A percentile compares a stretch with the other conserved stretches of the same genome.
Evolutionary conservation across 108 stramenopile genomes (phyloP).

Genomic region (Discostella pseudostelligera): DNA sequence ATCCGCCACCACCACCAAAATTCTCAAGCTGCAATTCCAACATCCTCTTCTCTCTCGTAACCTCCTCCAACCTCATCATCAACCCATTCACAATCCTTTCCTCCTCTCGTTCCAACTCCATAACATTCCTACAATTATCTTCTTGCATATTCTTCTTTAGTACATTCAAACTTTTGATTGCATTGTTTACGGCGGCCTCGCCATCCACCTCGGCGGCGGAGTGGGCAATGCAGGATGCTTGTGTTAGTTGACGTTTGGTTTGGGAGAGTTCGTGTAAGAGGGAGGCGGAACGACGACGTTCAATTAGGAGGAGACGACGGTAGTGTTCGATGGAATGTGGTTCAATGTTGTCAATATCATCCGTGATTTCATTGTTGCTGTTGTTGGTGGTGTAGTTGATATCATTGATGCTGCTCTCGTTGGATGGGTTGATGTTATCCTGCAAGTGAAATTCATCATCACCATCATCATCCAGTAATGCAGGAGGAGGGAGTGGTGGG

Average conservation of each 20-base stretch:
- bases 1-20: conserved; percentile 4
- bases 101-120: conserved; percentile 45
- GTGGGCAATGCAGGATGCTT: conserved; percentile 13
- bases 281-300: conserved; percentile 21
- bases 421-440: neutral
- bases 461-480: neutral
- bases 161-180: conserved; percentile 17
- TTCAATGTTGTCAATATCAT: too few relatives aligned
- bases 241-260: conserved; percentile 4
- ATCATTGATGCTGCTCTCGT: neutral
- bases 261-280: conserved; percentile 8
- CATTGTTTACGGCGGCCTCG: conserved; percentile 6
- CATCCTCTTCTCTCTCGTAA: conserved; percentile 41
- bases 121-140: conserved; percentile 21
- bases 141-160: conserved; percentile 23
- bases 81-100: conserved; percentile 35
- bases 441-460: too few relatives aligned
- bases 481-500: neutral
- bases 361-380: too few relatives aligned
- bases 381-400: too few relatives aligned
- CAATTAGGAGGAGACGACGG: conserved; percentile 16
- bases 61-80: conserved; percentile 35
- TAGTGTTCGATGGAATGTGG: neutral
- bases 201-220: conserved; percentile 18
- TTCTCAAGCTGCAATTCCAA: conserved; percentile 24